Conservation (phyloP, 148 eudicot genomes). For the Dysphania ambrosioides region DNA sequence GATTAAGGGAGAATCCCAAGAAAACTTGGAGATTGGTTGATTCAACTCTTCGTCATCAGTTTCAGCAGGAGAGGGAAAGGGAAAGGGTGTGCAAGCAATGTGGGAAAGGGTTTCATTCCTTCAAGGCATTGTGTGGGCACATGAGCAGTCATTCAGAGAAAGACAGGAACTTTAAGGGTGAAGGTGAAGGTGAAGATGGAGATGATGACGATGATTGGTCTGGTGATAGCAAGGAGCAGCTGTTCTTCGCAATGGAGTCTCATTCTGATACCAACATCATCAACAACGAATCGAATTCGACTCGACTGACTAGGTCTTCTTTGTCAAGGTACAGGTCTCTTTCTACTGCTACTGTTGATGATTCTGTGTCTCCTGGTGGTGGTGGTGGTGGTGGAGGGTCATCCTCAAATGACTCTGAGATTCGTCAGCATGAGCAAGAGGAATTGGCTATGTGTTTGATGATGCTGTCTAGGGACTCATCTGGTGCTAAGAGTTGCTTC, state of each 20-base stretch:
- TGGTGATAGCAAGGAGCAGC: conserved; percentile 29
- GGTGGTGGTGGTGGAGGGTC: conserved; percentile 28
- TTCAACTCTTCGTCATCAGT: conserved; percentile 19
- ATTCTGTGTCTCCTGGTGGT: too few species aligned
- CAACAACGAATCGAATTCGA: neutral
- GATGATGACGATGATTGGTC: conserved; percentile 38
- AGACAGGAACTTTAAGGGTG: conserved; percentile 40
- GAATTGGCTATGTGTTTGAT: conserved; percentile 83
- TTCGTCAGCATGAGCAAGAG: conserved; percentile 66
- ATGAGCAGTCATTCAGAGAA: conserved; percentile 84
- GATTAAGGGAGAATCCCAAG: conserved; percentile 71
- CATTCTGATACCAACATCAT: conserved; percentile 31
- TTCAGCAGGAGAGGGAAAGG: conserved; percentile 27
- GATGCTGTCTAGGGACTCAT: conserved; percentile 79
- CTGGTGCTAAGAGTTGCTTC: conserved; percentile 10
- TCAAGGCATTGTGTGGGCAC: conserved; percentile 90
- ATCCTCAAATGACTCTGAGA: conserved; percentile 58
- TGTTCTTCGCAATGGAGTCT: conserved; percentile 37
- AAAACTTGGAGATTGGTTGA: conserved; percentile 65
- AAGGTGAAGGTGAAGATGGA: conserved; percentile 24
- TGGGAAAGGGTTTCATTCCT: conserved; percentile 81
- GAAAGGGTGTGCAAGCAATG: conserved; percentile 73
- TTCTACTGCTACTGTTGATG: neutral
- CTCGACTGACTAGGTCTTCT: conserved; percentile 36
- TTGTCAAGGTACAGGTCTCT: conserved; percentile 45